Evolutionary conservation across 805 yeast species (phyloP).

Genomic region (Debaryomyces tyrocola): DNA sequence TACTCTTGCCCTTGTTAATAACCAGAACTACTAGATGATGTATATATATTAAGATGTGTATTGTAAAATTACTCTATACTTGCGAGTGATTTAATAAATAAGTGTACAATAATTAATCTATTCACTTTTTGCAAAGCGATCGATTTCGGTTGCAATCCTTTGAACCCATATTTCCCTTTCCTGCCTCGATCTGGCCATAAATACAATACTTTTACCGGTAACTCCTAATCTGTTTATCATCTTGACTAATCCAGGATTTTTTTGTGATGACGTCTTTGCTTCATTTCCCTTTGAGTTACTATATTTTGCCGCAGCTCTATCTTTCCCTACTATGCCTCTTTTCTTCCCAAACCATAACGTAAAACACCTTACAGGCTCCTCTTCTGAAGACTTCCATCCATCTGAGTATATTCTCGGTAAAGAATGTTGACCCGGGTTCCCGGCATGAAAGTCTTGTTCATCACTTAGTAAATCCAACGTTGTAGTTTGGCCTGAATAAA

Average conservation of each 20-base stretch:
- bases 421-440: slow-evolving; percentile 54
- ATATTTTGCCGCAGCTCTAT: slow-evolving; percentile 10
- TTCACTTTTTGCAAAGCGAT: slow-evolving; percentile 30
- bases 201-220: slow-evolving; percentile 67
- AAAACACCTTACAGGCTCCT: slow-evolving; percentile 72
- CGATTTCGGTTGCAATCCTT: slow-evolving; percentile 43
- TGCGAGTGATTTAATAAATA: not conserved
- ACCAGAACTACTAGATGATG: not conserved
- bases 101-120: not conserved
- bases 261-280: slow-evolving; percentile 13
- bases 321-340: slow-evolving; percentile 37
- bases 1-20: slow-evolving; percentile 10
- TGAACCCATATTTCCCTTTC: slow-evolving; percentile 85
- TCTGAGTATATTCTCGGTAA: slow-evolving; percentile 75
- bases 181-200: slow-evolving; percentile 77
- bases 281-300: slow-evolving; percentile 1
- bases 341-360: slow-evolving; percentile 82
- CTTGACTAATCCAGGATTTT: slow-evolving; percentile 45
- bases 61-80: too few relatives aligned
- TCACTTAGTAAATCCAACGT: slow-evolving; percentile 53
- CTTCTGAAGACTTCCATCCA: slow-evolving; percentile 84
- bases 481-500: slow-evolving; percentile 70
- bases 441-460: slow-evolving; percentile 45
- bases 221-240: slow-evolving; percentile 59
- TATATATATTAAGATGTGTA: not conserved